Evolutionary conservation across 345 rosid genomes (phyloP), one percentile per base, ranked within the genome.

Genomic region (Gossypium thurberi): DNA sequence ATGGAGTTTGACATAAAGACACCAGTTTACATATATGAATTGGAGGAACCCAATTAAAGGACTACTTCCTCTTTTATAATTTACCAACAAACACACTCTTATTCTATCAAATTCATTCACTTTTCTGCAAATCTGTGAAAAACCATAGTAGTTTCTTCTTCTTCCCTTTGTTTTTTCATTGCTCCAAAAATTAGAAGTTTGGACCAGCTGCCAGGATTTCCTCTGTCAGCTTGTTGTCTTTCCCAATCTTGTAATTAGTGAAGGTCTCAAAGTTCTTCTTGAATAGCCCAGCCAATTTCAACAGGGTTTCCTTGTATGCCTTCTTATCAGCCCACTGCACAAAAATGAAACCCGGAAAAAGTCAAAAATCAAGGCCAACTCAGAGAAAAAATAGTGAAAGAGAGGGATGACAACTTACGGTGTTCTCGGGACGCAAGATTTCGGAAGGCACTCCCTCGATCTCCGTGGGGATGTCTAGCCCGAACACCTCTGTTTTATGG

Each of bases 171-270:
- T 11, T 33, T 10, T 63, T 44, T 51, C 37, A 12, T 65, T 21
- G 53, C n/a, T 70, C 40, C 73, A 8, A 6, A 33, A 28, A 42
- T 78, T 80, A 91, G 56, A 84, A 85, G 80, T 26, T 79, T 1
- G 98, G 98, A 80, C 99, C 97, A 67, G 98, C 99, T 0, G 97
- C 88, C 3, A 89, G 84, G 75, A 95, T 92, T 87, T 95, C 94
- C 76, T 83, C 90, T 0, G 97, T 84, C 67, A 95, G 93, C 72
- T 87, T 83, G 82, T 67, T 86, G 80, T 89, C 95, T 73, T 85
- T 77, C 21, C 99, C 99, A 20, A 95, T 89, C 89, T 86, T 86
- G 82, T 88, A 79, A 74, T 77, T 83, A 1, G 98, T 88, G 85
- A 95, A 95, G 8, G 84, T 87, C 76, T 72, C 90, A 8, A 94